Conservation (phyloP, 495 filamentous ascomycete species). For the Chlorociboria aeruginascens region DNA sequence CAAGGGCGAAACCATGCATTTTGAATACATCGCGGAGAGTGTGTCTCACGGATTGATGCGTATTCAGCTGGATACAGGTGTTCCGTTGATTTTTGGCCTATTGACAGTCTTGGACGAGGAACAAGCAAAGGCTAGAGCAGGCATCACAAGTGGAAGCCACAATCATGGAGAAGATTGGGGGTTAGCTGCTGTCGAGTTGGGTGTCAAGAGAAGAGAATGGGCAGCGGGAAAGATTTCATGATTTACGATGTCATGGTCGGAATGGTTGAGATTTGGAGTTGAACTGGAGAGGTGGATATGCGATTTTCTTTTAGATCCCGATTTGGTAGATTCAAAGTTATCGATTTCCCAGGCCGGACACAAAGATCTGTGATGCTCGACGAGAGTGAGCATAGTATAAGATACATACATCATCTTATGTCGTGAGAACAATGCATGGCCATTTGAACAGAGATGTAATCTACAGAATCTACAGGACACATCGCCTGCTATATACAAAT, state of each 20-base stretch:
- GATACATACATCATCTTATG: too few species aligned
- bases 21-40: constrained; percentile 54
- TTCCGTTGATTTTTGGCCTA: constrained; percentile 87
- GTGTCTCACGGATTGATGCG: constrained; percentile 88
- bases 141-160: constrained; percentile 51
- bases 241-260: not conserved
- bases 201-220: constrained; percentile 57
- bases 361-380: too few species aligned
- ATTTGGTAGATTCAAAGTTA: too few species aligned
- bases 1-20: constrained; percentile 98
- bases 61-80: constrained; percentile 74
- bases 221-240: constrained; percentile 45
- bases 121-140: constrained; percentile 79
- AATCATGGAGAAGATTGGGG: constrained; percentile 90
- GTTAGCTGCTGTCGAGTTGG: constrained; percentile 61
- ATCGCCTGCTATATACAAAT: too few species aligned
- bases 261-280: too few species aligned
- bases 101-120: constrained; percentile 82
- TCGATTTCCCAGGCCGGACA: too few species aligned
- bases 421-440: too few species aligned
- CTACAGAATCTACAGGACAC: too few species aligned
- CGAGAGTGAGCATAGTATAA: too few species aligned
- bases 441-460: too few species aligned
- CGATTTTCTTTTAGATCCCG: too few species aligned
- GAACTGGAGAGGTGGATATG: too few species aligned